These are phyloP conservation scores for Gardenia jasminoides DNA, from an alignment of 257 asterid genomes.

Conservation along the genomic window DNA sequence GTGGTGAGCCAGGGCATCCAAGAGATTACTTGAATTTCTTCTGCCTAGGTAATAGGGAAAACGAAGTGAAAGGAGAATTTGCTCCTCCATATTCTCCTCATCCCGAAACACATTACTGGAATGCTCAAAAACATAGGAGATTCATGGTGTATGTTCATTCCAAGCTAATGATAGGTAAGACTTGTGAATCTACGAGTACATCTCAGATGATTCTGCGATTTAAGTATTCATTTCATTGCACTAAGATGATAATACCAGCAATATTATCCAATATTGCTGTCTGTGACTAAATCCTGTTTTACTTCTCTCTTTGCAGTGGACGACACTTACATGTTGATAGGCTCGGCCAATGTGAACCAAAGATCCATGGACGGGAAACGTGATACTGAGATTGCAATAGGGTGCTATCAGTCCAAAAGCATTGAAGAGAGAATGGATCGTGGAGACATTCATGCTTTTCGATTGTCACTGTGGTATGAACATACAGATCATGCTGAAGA, in stretches of 20 bases:
- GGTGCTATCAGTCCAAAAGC: slow-evolving; percentile 58
- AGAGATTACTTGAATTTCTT: slow-evolving; percentile 81
- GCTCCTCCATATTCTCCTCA: slow-evolving; percentile 81
- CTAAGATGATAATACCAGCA: neutral
- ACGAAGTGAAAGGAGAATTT: slow-evolving; percentile 68
- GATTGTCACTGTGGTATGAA: slow-evolving; percentile 82
- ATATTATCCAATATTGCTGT: neutral
- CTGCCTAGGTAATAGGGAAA: slow-evolving; percentile 84
- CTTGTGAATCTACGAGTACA: neutral
- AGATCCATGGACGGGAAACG: slow-evolving; percentile 92
- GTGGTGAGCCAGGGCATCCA: slow-evolving; percentile 55
- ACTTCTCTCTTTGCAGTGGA: slow-evolving; percentile 53
- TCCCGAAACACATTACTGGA: slow-evolving; percentile 58
- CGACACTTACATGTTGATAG: slow-evolving; percentile 66
- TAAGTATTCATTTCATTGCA: neutral
- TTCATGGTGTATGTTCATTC: slow-evolving; percentile 96
- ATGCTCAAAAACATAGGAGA: slow-evolving; percentile 74
- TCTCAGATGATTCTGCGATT: neutral
- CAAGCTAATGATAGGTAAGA: slow-evolving; percentile 86
- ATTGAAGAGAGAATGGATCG: slow-evolving; percentile 29
- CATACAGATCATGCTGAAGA: slow-evolving; percentile 61
- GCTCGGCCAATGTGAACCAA: slow-evolving; percentile 89
- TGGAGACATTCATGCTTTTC: slow-evolving; percentile 57
- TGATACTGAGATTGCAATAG: slow-evolving; percentile 85
- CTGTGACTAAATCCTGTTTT: neutral